Evolutionary conservation across 805 yeast genomes (phyloP).

Genomic region (Wickerhamiella brachini): DNA sequence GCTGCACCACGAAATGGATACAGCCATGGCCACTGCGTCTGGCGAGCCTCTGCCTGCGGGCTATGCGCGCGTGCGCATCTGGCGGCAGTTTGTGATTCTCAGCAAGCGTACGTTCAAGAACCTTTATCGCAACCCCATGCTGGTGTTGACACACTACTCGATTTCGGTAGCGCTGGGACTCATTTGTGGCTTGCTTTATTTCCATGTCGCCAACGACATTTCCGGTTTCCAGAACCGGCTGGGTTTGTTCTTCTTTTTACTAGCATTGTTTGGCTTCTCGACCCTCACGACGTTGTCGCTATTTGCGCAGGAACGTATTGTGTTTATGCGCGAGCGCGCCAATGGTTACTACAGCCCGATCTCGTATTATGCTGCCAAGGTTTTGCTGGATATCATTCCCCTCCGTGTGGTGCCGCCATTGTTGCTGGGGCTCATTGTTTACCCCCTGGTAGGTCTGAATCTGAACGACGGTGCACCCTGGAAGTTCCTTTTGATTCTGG

Average conservation of each 20-base stretch:
- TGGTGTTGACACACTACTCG: slow-evolving; percentile 73
- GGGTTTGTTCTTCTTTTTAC: slow-evolving; percentile 81
- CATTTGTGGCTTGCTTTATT: slow-evolving; percentile 78
- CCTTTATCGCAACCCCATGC: slow-evolving; percentile 79
- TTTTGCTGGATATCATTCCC: slow-evolving; percentile 85
- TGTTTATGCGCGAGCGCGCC: slow-evolving; percentile 84
- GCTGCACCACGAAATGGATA: slow-evolving; percentile 17
- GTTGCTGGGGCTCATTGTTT: slow-evolving; percentile 60
- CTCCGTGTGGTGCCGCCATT: slow-evolving; percentile 87
- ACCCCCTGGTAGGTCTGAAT: slow-evolving; percentile 82
- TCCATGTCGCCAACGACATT: slow-evolving; percentile 71
- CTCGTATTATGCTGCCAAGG: slow-evolving; percentile 74
- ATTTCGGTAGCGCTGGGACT: slow-evolving; percentile 64
- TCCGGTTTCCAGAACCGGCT: slow-evolving; percentile 93
- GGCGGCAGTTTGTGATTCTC: slow-evolving; percentile 55
- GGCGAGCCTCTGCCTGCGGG: slow-evolving; percentile 7
- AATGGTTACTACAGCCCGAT: slow-evolving; percentile 85
- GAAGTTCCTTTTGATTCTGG: slow-evolving; percentile 53
- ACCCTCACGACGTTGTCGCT: slow-evolving; percentile 85
- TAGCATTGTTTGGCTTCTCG: slow-evolving; percentile 88
- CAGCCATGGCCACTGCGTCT: background rate
- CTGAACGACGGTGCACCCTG: slow-evolving; percentile 62
- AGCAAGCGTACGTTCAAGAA: slow-evolving; percentile 84
- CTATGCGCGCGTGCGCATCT: slow-evolving; percentile 38
- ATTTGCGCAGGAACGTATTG: slow-evolving; percentile 75